A percentile compares a stretch with the other conserved stretches of the same genome.
phyloP scores from a whole-genome alignment of 495 filamentous ascomycete species.

The Aspergillus homomorphus region DNA sequence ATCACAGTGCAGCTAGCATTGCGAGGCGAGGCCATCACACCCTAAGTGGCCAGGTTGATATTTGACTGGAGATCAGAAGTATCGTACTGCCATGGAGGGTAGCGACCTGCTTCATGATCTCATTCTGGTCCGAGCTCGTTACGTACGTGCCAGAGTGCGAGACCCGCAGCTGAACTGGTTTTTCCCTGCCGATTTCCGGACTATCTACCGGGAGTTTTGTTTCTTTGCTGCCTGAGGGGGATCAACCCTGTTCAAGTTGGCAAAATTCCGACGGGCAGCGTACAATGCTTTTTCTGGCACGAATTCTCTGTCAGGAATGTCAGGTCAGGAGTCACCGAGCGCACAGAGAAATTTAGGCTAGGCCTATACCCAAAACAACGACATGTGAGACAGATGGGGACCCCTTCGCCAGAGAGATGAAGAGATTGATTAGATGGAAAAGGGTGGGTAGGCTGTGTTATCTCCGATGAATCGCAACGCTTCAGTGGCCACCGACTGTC shows the following conservation, averaged over 20 bases:
- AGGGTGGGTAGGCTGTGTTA: conserved; percentile 25
- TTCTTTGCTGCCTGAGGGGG: background rate
- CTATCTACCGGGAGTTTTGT: background rate
- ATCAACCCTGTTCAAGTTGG: background rate
- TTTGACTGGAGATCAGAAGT: background rate
- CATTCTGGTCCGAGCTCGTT: conserved; percentile 2
- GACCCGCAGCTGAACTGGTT: conserved; percentile 3
- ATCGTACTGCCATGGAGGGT: background rate
- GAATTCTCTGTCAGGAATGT: background rate
- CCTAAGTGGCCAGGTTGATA: too few species aligned
- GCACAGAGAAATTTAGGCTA: conserved; percentile 1
- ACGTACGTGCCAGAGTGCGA: conserved; percentile 1
- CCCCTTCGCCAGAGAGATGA: conserved; percentile 7
- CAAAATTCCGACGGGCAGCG: background rate
- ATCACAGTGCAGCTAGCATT: background rate
- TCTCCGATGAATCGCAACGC: conserved; percentile 17
- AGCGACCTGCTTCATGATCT: background rate
- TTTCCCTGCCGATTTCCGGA: background rate
- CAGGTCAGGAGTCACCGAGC: background rate
- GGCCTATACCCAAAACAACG: conserved; percentile 2
- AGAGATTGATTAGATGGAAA: conserved; percentile 29
- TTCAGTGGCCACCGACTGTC: conserved; percentile 11
- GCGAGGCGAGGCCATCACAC: too few species aligned
- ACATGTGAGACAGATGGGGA: conserved; percentile 1
- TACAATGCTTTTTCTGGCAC: background rate